Evolutionary conservation across 768 basidiomycete species (phyloP).

Genomic region (Boletus edulis): DNA sequence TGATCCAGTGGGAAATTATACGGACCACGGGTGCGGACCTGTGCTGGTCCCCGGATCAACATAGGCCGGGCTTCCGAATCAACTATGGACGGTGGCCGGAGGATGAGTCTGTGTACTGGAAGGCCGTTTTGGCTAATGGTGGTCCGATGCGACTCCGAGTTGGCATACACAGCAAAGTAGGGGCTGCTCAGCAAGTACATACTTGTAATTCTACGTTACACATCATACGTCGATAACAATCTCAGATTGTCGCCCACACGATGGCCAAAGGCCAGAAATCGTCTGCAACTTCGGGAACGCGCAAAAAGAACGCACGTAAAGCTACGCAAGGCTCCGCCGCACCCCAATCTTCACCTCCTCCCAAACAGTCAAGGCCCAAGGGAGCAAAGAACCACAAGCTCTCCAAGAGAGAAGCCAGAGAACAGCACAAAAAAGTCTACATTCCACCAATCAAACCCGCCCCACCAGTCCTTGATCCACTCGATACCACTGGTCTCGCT

Average conservation of each 20-base stretch:
- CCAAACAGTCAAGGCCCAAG: constrained; percentile 46
- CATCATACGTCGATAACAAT: constrained; percentile 5
- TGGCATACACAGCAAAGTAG: no score
- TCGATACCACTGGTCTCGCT: constrained; percentile 80
- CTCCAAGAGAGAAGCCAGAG: constrained; percentile 47
- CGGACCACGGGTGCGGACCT: no score
- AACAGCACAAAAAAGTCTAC: constrained; percentile 81
- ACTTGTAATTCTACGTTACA: background rate
- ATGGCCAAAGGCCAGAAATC: constrained; percentile 59
- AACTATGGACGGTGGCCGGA: no score
- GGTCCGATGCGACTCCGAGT: no score
- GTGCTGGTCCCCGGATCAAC: no score
- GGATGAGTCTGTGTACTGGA: no score
- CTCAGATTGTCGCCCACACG: background rate
- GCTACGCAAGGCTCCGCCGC: constrained; percentile 36
- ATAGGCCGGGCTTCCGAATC: no score
- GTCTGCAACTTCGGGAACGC: constrained; percentile 80
- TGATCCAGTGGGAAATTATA: no score
- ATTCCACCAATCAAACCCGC: constrained; percentile 82
- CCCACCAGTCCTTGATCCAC: constrained; percentile 74
- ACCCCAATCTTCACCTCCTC: constrained; percentile 36
- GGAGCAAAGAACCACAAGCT: constrained; percentile 48
- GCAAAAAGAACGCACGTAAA: constrained; percentile 92
- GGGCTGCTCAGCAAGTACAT: no score
- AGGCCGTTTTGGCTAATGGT: no score